phyloP scores from a whole-genome alignment of 2,329 filamentous ascomycete species.

The Colletotrichum paranaense region DNA sequence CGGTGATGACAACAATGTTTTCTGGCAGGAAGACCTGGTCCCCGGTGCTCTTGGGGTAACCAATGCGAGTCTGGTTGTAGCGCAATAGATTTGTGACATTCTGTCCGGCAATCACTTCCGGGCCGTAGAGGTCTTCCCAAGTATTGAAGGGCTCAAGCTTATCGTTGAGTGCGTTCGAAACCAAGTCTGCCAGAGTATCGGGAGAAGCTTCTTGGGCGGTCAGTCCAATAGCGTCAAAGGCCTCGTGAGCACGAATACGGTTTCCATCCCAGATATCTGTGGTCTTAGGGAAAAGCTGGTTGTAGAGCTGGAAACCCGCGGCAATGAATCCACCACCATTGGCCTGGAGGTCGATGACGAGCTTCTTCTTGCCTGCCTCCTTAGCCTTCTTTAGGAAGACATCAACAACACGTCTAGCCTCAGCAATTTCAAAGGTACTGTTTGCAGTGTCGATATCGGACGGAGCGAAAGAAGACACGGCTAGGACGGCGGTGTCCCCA shows the following conservation, averaged over 20 bases:
- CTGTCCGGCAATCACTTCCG: conserved; percentile 6
- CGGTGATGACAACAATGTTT: conserved; percentile 57
- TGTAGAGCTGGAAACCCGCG: conserved; percentile 61
- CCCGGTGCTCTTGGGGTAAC: background rate
- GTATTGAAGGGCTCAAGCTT: conserved; percentile 46
- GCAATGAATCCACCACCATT: conserved; percentile 68
- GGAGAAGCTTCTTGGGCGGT: background rate
- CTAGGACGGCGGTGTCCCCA: conserved; percentile 43
- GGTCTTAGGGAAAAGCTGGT: conserved; percentile 47
- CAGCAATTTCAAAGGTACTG: conserved; percentile 22
- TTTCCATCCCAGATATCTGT: conserved; percentile 32
- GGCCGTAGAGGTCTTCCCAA: conserved; percentile 16
- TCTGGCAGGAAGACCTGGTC: conserved; percentile 47
- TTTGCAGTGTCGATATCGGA: background rate
- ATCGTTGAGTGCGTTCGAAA: conserved; percentile 38
- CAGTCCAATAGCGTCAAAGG: conserved; percentile 31
- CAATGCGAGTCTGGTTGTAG: conserved; percentile 1
- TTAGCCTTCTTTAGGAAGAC: conserved; percentile 59
- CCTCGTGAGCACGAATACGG: conserved; percentile 35
- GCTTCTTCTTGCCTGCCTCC: conserved; percentile 62
- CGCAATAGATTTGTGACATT: conserved; percentile 30
- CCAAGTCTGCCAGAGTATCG: background rate
- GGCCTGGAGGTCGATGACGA: conserved; percentile 72
- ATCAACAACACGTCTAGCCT: conserved; percentile 41
- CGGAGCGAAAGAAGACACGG: conserved; percentile 39